phyloP scores from a whole-genome alignment of 179 eudicot genomes.

The Beta lomatogona region DNA sequence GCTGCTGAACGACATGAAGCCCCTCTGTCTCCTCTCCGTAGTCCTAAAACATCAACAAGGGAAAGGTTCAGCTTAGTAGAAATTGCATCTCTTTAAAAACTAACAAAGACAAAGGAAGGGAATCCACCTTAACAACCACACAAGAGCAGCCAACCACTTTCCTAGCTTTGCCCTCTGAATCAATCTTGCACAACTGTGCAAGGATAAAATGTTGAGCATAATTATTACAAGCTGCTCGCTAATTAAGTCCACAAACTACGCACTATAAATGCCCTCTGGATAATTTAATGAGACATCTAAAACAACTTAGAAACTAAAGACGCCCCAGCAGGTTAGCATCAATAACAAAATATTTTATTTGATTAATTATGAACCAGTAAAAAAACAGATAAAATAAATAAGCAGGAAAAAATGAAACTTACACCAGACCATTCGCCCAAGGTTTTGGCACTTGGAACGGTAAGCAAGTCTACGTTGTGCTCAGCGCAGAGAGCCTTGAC shows the following conservation, averaged over 20 bases:
- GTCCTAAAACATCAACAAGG: slow-evolving; percentile 21
- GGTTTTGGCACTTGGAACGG: slow-evolving; percentile 47
- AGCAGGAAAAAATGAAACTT: slow-evolving; percentile 15
- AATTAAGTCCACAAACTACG: no score
- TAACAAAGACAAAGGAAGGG: neutral
- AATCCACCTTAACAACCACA: slow-evolving; percentile 41
- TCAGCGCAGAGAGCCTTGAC: slow-evolving; percentile 52
- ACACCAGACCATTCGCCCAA: slow-evolving; percentile 58
- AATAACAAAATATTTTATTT: no score
- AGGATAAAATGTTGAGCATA: neutral
- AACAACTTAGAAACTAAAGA: no score
- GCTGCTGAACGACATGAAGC: slow-evolving; percentile 43
- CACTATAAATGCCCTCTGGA: no score
- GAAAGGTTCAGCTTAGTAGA: neutral
- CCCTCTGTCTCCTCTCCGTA: slow-evolving; percentile 45
- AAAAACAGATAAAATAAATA: no score
- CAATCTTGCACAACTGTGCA: slow-evolving; percentile 47
- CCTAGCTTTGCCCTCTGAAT: slow-evolving; percentile 51
- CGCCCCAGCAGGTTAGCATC: no score
- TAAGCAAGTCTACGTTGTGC: slow-evolving; percentile 47
- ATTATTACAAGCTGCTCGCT: no score
- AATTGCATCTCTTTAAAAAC: neutral
- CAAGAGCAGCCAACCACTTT: slow-evolving; percentile 54
- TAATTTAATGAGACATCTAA: no score
- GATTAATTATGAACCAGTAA: no score